Conservation (phyloP, 2,329 filamentous ascomycete genomes). For the Talaromyces islandicus region DNA sequence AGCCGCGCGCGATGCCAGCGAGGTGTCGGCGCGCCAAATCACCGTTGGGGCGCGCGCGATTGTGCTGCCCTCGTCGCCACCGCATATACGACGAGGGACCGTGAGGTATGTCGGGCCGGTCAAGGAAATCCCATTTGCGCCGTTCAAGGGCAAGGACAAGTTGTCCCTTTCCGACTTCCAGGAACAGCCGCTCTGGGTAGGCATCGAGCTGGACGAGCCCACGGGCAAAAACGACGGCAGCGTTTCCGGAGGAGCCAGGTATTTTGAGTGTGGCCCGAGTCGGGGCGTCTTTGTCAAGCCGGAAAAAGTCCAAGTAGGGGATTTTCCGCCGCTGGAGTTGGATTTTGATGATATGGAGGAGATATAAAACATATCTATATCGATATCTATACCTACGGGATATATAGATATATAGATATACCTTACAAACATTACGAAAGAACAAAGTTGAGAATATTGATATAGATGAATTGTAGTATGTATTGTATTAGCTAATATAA, state of each 20-base stretch:
- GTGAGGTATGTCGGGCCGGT: constrained; percentile 38
- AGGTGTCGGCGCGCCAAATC: constrained; percentile 62
- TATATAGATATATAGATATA: too few relatives aligned
- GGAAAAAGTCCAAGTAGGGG: constrained; percentile 57
- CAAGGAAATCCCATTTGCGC: constrained; percentile 32
- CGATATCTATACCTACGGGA: too few relatives aligned
- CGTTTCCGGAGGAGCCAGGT: constrained; percentile 43
- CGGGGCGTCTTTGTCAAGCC: constrained; percentile 57
- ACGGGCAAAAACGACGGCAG: constrained; percentile 60
- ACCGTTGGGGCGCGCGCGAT: constrained; percentile 37
- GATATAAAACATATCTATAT: too few relatives aligned
- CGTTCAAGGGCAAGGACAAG: constrained; percentile 20
- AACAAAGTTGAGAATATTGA: neutral
- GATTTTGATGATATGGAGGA: constrained; percentile 53
- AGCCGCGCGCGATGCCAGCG: constrained; percentile 50
- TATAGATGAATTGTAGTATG: too few relatives aligned
- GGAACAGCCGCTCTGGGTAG: constrained; percentile 46
- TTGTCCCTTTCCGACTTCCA: neutral
- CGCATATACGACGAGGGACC: constrained; percentile 38
- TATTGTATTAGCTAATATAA: too few relatives aligned
- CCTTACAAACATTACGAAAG: too few relatives aligned
- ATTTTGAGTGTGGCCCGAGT: constrained; percentile 47
- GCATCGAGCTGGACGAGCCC: constrained; percentile 57
- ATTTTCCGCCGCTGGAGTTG: constrained; percentile 47
- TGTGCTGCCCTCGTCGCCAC: constrained; percentile 35